Evolutionary conservation across 805 yeast genomes (phyloP), one percentile per base, ranked within the genome.

Genomic region (Yamadazyma takamatsuzukensis): DNA sequence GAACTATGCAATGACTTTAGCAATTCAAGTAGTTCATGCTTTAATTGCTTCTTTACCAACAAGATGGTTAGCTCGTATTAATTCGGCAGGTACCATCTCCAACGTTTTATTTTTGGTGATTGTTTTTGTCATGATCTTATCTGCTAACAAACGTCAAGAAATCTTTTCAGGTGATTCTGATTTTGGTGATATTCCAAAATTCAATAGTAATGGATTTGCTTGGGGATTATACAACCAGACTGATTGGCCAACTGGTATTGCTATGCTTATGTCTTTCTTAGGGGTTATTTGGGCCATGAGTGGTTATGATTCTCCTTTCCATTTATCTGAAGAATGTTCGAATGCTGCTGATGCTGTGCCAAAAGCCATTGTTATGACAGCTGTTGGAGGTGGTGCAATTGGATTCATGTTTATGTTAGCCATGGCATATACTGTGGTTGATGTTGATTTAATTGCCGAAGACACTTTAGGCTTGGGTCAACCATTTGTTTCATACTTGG

Each of bases 261-360:
- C 80, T 17, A 61, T 75, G 47, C 53, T 79, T 36, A 64, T 75
- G 67, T 63, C 76, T 4, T 76, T 76, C 54, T 51, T 75, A 48
- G 78, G 81, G n/a, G 79, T 72, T 22, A 73, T 76, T 37, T 77
- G 82, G 82, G 75, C 81, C 23, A 79, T 81, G 85, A 71, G 81
- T 27, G 87, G 86, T 15, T 82, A 78, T 49, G 87, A 81, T 50
- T 76, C 83, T 15, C 83, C 87, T 0, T 81, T 80, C 62, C 87
- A 82, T 48, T 61, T 81, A 39, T 69, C 83, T n/a, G 89, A 80
- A 56, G 88, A 81, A 48, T 74, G 81, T 44, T 59, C 78, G 31
- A 78, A 80, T 49, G 83, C 85, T 5, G 60, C 73, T 21, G 56
- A 63, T 10, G 83, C 83, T 4, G 77, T 80, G 7, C 86, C 87